Conservation (phyloP, 148 eudicot genomes). For the Simmondsia chinensis region DNA sequence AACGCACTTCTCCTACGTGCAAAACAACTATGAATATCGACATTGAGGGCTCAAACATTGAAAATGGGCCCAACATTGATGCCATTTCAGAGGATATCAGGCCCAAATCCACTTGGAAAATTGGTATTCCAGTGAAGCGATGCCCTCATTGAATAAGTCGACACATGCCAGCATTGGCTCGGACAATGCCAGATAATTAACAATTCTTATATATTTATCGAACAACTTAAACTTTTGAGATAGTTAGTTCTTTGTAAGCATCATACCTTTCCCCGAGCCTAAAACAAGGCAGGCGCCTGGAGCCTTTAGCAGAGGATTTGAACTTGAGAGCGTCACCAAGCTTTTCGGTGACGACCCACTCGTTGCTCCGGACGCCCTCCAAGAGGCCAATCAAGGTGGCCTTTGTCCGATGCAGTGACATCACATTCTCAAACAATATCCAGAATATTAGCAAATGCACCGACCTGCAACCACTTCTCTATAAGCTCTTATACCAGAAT, state of each 20-base stretch:
- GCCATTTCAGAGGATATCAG: too few species aligned
- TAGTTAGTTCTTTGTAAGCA: background rate
- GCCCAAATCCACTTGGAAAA: too few species aligned
- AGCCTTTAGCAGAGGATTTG: constrained; percentile 16
- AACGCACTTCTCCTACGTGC: too few species aligned
- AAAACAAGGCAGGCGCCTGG: constrained; percentile 12
- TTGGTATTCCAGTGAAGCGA: too few species aligned
- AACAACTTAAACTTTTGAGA: too few species aligned
- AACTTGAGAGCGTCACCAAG: constrained; percentile 30
- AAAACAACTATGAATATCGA: too few species aligned
- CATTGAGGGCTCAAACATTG: too few species aligned
- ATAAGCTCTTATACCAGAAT: too few species aligned
- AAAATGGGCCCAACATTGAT: too few species aligned
- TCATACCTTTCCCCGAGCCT: constrained; percentile 26
- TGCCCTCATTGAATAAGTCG: background rate
- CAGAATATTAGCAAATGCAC: constrained; percentile 27
- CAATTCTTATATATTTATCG: too few species aligned
- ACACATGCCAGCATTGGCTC: background rate
- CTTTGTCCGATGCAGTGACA: constrained; percentile 36
- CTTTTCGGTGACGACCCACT: constrained; percentile 42
- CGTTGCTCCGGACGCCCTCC: constrained; percentile 31
- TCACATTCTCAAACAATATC: constrained; percentile 39
- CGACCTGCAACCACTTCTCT: constrained; percentile 14
- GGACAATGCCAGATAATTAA: too few species aligned
- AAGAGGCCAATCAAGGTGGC: constrained; percentile 37